Percentiles rank a stretch among this genome's conserved stretches.
phyloP scores from a whole-genome alignment of 805 yeast genomes.

The Alloascoidea africana region DNA sequence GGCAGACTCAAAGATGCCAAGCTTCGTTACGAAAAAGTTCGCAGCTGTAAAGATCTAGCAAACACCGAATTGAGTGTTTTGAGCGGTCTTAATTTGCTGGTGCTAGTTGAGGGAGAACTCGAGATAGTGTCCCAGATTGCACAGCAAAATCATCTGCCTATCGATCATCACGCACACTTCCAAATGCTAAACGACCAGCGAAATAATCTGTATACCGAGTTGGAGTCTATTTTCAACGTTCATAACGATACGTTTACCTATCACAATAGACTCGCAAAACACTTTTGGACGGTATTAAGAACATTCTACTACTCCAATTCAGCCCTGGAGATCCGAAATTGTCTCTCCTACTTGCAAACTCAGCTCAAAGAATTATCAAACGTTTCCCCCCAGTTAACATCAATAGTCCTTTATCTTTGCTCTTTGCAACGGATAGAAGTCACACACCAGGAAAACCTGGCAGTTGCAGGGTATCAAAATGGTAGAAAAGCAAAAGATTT shows the following conservation, averaged over 20 bases:
- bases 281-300: neutral
- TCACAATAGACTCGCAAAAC: neutral
- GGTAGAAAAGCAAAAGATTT: constrained; percentile 2
- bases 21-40: neutral
- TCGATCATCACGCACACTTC: too few species aligned
- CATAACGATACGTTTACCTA: neutral
- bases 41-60: neutral
- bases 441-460: neutral
- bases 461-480: constrained; percentile 2
- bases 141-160: neutral
- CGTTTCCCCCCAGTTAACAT: constrained; percentile 2
- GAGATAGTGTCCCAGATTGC: neutral
- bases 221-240: neutral
- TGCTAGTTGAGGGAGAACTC: constrained; percentile 1
- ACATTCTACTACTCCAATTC: neutral
- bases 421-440: neutral
- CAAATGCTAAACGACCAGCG: neutral
- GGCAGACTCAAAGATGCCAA: neutral
- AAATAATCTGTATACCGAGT: constrained; percentile 1
- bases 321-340: neutral
- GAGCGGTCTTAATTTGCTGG: constrained; percentile 1
- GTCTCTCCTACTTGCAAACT: neutral
- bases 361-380: constrained; percentile 1
- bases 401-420: constrained; percentile 2
- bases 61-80: neutral